Evolutionary conservation across 164 flowering plant genomes (phyloP), one percentile per base, ranked within the genome.

Genomic region (Annona cherimola): DNA sequence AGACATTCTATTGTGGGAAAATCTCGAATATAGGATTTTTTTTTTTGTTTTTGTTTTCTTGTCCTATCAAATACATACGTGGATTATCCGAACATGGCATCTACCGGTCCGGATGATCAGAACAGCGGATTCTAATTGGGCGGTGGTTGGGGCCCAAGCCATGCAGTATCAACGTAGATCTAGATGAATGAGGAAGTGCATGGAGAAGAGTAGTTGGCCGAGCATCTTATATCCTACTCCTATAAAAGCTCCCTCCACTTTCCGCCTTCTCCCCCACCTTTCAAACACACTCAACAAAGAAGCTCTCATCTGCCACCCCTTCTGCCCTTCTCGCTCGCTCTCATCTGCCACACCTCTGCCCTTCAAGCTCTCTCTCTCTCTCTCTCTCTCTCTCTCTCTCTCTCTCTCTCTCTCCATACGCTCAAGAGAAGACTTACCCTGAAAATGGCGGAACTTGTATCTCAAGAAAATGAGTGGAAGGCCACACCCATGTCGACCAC

Each of bases 391-490:
- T 45, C 50, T 45, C 50, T 4, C 89, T 88, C 12, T 84, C 82
- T 83, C 80, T 79, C 71, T 93, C 94, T 93, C 98, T 39, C 67
- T 40, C 45, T 64, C 44, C 64, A 61, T 19, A 61, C 41, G 35
- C 35, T 26, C 35, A 26, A 26, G 35, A 26, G 35, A 26, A 26
- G 35, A 26, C 14, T 16, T 11, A 11, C 14, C 57, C 5, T 3
- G 0, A 11, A 50, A 50, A 64, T 64, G 67, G 40, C 44, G 41
- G 42, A 12, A 39, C 5, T 18, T 64, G 44, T 35, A 64, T 12
- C 67, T 40, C 67, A 40, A 64, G 42, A 64, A 3, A 0, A 26
- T 26, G 41, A 64, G 18, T 1, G 18, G 19, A 64, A 35, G 41
- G 18, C 44, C 67, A 14, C 42, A 4, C 1, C 45, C 42, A 40